Evolutionary conservation across 495 filamentous ascomycete genomes (phyloP), one percentile per base, ranked within the genome.

Genomic region (Neurospora sp.): DNA sequence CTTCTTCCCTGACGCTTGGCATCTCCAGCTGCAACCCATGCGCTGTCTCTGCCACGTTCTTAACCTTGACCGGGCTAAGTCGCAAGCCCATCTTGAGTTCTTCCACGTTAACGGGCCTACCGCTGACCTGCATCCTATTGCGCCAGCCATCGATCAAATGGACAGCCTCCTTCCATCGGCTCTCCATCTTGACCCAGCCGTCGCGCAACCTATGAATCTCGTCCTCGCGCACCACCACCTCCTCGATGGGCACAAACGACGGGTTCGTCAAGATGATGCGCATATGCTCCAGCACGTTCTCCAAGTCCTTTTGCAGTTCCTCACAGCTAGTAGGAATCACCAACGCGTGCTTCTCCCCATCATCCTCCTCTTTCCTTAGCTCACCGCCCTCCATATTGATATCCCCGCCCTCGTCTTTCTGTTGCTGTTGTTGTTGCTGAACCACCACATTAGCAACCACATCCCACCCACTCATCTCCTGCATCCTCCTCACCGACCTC

Each of bases 101-200:
- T 38, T 97, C 93, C 37, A 94, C 85, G 75, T 94, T 91, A 41
- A 97, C 88, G 0, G 92, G 90, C 75, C 91, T 89, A 16, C 94
- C 94, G 72, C 90, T 92, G 70, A 90, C 88, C 4, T 88, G 87
- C 85, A 97, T 93, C 23, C 93, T 87, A 79, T 89, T 91, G 73
- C 94, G 91, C 96, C 96, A 98, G 38, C 92, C 90, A 70, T 97
- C 93, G 87, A 99, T 97, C 86, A 98, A 87, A 39, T 88, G 86
- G 3, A 98, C 89, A 2, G 95, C 92, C 75, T 98, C 95, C 77
- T 88, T 89, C 95, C 96, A 98, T 48, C 95, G 85, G 18, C 84
- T 86, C 81, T 97, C 94, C 91, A 98, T 94, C 80, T 90, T 93
- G 80, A 94, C 92, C 90, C 94, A 96, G 31, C 93, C 93, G 72